These are phyloP conservation scores for Coemansia biformis DNA, from an alignment of 192 early-diverging fungal genomes.

Conservation along the genomic window DNA sequence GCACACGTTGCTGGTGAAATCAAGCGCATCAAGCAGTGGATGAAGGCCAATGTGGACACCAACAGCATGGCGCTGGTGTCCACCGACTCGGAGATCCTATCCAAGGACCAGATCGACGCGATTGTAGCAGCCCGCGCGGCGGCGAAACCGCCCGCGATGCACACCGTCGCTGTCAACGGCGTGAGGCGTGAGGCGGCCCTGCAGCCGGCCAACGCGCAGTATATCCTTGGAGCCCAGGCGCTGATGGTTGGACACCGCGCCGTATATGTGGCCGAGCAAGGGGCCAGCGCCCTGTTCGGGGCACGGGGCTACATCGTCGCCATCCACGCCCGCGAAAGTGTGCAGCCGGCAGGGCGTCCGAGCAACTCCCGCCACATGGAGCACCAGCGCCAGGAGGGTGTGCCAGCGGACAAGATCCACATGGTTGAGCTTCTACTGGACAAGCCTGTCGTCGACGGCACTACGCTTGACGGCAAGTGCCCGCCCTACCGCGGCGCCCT, in stretches of 20 bases:
- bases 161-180: constrained; percentile 25
- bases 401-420: constrained; percentile 52
- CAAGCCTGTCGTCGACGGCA: constrained; percentile 70
- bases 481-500: constrained; percentile 68
- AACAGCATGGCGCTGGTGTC: constrained; percentile 20
- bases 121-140: constrained; percentile 11
- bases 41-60: constrained; percentile 30
- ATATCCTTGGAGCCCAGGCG: constrained; percentile 65
- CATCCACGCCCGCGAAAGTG: constrained; percentile 41
- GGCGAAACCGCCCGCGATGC: not conserved
- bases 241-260: constrained; percentile 89
- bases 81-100: constrained; percentile 35
- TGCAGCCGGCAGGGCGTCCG: not conserved
- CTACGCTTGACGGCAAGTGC: constrained; percentile 72
- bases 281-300: constrained; percentile 68
- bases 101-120: constrained; percentile 18
- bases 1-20: constrained; percentile 23
- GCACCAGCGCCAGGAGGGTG: constrained; percentile 55
- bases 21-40: constrained; percentile 51
- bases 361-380: constrained; percentile 55
- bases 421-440: constrained; percentile 88
- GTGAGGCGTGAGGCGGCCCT: constrained; percentile 57
- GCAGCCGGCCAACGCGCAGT: constrained; percentile 71
- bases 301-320: constrained; percentile 81
- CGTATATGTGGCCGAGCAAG: constrained; percentile 61